Base-by-base conservation (phyloP, 1,139 yeast genomes). In the Debaryomyces singareniensis region DNA sequence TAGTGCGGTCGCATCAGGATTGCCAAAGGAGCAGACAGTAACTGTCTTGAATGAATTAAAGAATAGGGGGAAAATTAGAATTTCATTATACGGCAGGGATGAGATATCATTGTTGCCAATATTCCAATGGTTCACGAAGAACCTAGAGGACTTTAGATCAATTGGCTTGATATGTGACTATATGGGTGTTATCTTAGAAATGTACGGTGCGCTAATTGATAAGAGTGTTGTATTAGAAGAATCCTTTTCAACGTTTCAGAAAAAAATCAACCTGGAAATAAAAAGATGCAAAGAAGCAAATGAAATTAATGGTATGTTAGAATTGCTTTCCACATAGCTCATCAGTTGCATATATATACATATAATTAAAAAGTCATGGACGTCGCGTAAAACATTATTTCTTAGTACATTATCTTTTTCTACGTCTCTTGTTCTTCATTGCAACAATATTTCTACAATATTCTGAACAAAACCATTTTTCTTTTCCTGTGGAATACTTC, bases 291-390 rank as follows among this genome's bases (percentile, higher is more conserved):
- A 78, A 49, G 95, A 89, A 51, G 95, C 97, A 5, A 82, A 80
- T 53, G 82, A 78, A 51, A 78, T 91, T 29, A 86, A 83, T 45
- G 98, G 98, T 36, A 91, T 91, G 97, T 67, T 91, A 45, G 93
- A 86, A 55, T 58, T 91, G 42, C 67, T 89, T 44, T 75, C 75
- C 31, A 70, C 67, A 27, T 67, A 52, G 38, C 14, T 33, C 13
- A 23, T 28, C 29, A 26, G 30, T 30, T 32, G 26, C 25, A 25
- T 16, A 26, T 27, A 30, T 21, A 29, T 12, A 24, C 24, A 21
- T 30, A 24, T 27, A 31, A 23, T 24, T 24, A 16, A 24, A 28
- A 26, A 28, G 26, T 25, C 22, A 30, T 27, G 33, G 25, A 24
- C 16, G 24, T n/a, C 16, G 29, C 11, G 9, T 13, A 23, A 23